Percentiles rank a stretch among this genome's conserved stretches.
Evolutionary conservation across 306 rosid species (phyloP).

Genomic region (Gynostemma pentaphyllum): DNA sequence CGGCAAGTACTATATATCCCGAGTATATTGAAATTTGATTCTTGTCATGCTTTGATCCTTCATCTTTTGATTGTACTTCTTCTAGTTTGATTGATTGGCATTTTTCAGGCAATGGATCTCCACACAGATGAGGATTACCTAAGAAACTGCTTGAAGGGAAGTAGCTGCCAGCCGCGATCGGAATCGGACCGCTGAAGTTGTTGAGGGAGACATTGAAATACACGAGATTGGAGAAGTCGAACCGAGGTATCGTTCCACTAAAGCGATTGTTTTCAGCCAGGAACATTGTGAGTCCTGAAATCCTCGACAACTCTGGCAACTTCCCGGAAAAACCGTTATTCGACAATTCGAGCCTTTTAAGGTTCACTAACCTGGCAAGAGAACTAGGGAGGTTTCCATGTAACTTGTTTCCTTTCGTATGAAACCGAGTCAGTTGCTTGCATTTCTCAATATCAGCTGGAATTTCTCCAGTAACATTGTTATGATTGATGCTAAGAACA

Average conservation of each 20-base stretch:
- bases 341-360: constrained; percentile 48
- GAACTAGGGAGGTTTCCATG: constrained; percentile 46
- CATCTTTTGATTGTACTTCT: constrained; percentile 17
- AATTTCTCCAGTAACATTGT: constrained; percentile 40
- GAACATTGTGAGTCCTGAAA: constrained; percentile 49
- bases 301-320: constrained; percentile 44
- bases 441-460: constrained; percentile 32
- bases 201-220: constrained; percentile 49
- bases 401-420: constrained; percentile 36
- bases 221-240: constrained; percentile 43
- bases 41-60: constrained; percentile 12
- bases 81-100: constrained; percentile 17
- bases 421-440: constrained; percentile 39
- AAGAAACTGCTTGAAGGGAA: constrained; percentile 35
- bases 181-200: constrained; percentile 39
- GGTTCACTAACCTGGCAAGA: constrained; percentile 31
- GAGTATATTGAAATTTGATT: constrained; percentile 36
- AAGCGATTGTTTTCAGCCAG: constrained; percentile 52
- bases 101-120: constrained; percentile 32
- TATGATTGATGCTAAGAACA: constrained; percentile 32
- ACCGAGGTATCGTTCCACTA: constrained; percentile 35
- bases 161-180: constrained; percentile 18
- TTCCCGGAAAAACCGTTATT: constrained; percentile 37
- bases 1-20: constrained; percentile 51
- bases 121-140: constrained; percentile 60